A percentile compares a stretch with the other conserved stretches of the same genome.
Evolutionary conservation across 2,329 filamentous ascomycete genomes (phyloP).

Genomic region (Ceratocystis cacaofunesta): DNA sequence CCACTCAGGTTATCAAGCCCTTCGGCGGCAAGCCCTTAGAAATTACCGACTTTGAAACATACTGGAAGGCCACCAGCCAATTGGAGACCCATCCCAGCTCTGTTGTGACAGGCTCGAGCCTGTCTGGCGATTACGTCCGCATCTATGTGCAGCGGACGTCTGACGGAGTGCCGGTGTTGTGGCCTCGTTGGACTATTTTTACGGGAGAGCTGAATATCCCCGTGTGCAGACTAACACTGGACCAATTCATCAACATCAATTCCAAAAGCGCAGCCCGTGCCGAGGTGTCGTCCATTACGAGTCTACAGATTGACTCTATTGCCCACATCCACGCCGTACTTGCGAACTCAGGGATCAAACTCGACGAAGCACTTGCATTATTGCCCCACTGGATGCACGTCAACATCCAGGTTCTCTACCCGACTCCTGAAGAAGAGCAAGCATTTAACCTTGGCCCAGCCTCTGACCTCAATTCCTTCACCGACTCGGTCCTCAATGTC

Average conservation of each 20-base stretch:
- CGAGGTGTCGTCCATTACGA: slow-evolving; percentile 30
- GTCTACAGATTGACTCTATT: slow-evolving; percentile 38
- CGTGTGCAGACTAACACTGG: slow-evolving; percentile 60
- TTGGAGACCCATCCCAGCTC: slow-evolving; percentile 63
- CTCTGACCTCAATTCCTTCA: slow-evolving; percentile 71
- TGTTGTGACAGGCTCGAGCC: slow-evolving; percentile 83
- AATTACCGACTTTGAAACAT: slow-evolving; percentile 95
- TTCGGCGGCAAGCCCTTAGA: slow-evolving; percentile 86
- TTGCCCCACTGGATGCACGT: slow-evolving; percentile 71
- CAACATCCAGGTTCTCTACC: slow-evolving; percentile 85
- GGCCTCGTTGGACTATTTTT: slow-evolving; percentile 67
- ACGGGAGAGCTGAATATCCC: slow-evolving; percentile 68
- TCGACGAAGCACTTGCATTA: slow-evolving; percentile 59
- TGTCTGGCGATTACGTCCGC: slow-evolving; percentile 89
- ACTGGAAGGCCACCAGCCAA: slow-evolving; percentile 97
- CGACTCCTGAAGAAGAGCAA: slow-evolving; percentile 58
- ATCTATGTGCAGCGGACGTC: slow-evolving; percentile 84
- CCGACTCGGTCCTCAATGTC: slow-evolving; percentile 65
- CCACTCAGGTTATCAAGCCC: slow-evolving; percentile 90
- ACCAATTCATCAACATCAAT: slow-evolving; percentile 49
- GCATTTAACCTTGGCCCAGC: slow-evolving; percentile 55
- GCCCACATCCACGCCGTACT: slow-evolving; percentile 57
- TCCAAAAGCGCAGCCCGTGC: slow-evolving; percentile 28
- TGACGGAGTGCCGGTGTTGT: slow-evolving; percentile 75
- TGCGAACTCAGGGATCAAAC: slow-evolving; percentile 60